Conservation (phyloP, 1,139 yeast genomes). For the Geotrichum reessii region DNA sequence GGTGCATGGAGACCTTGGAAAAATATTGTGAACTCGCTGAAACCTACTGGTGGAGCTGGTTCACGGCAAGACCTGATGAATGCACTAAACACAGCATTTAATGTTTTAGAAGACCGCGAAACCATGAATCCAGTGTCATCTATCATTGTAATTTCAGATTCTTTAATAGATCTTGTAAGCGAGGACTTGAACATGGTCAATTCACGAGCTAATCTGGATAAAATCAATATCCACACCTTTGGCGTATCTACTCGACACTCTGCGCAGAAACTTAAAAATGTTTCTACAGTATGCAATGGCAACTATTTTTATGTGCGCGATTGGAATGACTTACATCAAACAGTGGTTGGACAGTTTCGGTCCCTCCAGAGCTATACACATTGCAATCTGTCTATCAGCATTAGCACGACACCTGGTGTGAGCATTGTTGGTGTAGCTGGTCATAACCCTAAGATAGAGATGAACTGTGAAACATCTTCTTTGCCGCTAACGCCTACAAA, state of each 20-base stretch:
- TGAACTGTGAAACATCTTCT: not conserved
- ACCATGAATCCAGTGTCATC: constrained; percentile 19
- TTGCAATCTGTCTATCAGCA: constrained; percentile 20
- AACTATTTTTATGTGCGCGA: constrained; percentile 17
- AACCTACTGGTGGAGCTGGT: constrained; percentile 19
- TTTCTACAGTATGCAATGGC: constrained; percentile 14
- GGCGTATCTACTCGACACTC: constrained; percentile 19
- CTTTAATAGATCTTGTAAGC: constrained; percentile 7
- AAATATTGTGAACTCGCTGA: constrained; percentile 14
- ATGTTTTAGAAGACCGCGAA: constrained; percentile 14
- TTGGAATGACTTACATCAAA: constrained; percentile 16
- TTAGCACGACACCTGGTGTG: constrained; percentile 20
- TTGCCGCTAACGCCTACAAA: constrained; percentile 5
- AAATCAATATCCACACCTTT: constrained; percentile 15
- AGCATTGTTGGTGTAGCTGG: constrained; percentile 18
- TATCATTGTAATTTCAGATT: constrained; percentile 19
- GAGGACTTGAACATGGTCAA: not conserved
- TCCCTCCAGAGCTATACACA: constrained; percentile 14
- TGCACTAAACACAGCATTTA: constrained; percentile 16
- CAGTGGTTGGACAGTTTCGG: constrained; percentile 11
- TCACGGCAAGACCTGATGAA: constrained; percentile 17
- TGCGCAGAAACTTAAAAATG: constrained; percentile 13
- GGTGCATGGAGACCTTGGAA: constrained; percentile 20
- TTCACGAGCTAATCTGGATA: constrained; percentile 1
- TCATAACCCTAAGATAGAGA: constrained; percentile 3